These are phyloP conservation scores for Angomonas ambiguus DNA, from an alignment of 208 protist species.

Conservation along the genomic window DNA sequence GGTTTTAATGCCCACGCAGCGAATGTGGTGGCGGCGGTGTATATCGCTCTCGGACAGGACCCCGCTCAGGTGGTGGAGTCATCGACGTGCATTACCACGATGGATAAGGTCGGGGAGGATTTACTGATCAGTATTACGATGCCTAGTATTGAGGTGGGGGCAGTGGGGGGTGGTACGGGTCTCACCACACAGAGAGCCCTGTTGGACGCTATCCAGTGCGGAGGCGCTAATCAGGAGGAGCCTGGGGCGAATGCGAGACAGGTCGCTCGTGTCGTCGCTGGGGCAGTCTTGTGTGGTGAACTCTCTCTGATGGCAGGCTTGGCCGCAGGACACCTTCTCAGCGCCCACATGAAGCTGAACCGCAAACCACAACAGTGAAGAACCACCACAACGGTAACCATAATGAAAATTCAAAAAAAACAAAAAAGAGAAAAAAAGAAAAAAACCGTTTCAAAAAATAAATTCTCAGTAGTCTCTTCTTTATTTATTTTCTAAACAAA, in stretches of 20 bases:
- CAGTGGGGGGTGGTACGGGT: conserved; percentile 97
- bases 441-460: neutral
- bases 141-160: conserved; percentile 98
- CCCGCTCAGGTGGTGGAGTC: conserved; percentile 98
- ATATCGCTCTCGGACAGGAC: conserved; percentile 98
- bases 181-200: conserved; percentile 91
- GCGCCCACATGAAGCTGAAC: conserved; percentile 91
- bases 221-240: conserved; percentile 67
- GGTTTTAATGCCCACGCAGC: conserved; percentile 98
- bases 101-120: conserved; percentile 90
- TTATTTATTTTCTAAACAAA: neutral
- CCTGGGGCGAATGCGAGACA: conserved; percentile 90
- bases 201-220: conserved; percentile 92
- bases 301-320: conserved; percentile 95
- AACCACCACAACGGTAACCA: neutral
- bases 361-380: conserved; percentile 53
- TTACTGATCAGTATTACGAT: conserved; percentile 96
- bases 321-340: conserved; percentile 86
- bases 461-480: too few species aligned
- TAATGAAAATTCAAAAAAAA: neutral
- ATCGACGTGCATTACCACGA: conserved; percentile 95
- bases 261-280: conserved; percentile 90
- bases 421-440: neutral
- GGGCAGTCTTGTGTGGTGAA: conserved; percentile 96
- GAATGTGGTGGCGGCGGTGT: conserved; percentile 98